phyloP scores from a whole-genome alignment of 2,329 filamentous ascomycete genomes.

The Penicillium paneum region DNA sequence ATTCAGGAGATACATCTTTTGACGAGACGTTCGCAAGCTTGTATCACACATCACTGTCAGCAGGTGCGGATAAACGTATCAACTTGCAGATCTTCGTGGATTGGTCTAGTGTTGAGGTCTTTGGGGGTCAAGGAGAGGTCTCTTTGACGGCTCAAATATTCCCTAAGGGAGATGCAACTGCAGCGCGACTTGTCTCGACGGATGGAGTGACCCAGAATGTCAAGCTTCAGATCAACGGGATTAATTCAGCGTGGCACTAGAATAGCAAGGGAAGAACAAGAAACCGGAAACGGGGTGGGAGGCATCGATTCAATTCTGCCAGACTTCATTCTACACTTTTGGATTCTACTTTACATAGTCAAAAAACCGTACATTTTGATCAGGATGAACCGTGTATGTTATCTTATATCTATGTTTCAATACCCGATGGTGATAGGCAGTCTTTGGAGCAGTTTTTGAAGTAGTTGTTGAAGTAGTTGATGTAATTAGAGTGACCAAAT shows the following conservation, averaged over 20 bases:
- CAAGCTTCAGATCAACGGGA: conserved; percentile 1
- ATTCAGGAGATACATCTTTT: conserved; percentile 23
- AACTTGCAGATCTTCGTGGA: conserved; percentile 26
- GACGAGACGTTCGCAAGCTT: conserved; percentile 23
- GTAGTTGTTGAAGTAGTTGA: too few relatives aligned
- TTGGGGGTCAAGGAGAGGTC: conserved; percentile 26
- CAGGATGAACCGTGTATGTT: too few relatives aligned
- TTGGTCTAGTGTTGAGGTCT: conserved; percentile 31
- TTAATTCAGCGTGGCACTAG: conserved; percentile 10
- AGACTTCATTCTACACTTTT: too few relatives aligned
- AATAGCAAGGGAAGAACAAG: not conserved
- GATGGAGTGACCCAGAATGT: conserved; percentile 16
- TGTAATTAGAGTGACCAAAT: too few relatives aligned
- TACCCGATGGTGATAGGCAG: too few relatives aligned
- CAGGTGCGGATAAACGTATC: conserved; percentile 18
- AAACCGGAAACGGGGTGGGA: not conserved
- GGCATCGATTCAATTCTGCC: too few relatives aligned
- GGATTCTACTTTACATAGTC: too few relatives aligned
- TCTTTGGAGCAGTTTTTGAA: too few relatives aligned
- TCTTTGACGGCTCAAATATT: conserved; percentile 31
- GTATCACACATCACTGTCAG: conserved; percentile 19
- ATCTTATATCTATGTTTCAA: too few relatives aligned
- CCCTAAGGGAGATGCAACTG: conserved; percentile 17
- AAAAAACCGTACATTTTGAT: too few relatives aligned
- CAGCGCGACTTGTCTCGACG: conserved; percentile 16